Evolutionary conservation across 2,329 filamentous ascomycete species (phyloP), one percentile per base, ranked within the genome.

Genomic region (Monilinia aucupariae): DNA sequence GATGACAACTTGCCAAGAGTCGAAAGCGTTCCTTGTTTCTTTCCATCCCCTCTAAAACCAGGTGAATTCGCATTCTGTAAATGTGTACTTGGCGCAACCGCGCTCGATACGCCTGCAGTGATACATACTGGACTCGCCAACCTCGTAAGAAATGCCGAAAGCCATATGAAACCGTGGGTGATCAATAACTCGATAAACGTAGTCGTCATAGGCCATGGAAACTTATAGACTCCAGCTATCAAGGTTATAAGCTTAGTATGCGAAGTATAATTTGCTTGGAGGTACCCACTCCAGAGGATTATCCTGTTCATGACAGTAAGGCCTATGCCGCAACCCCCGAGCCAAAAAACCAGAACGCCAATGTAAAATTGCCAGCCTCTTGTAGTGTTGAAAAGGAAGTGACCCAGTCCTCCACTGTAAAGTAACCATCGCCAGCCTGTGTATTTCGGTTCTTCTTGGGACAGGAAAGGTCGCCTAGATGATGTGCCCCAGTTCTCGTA

Each of bases 171-270:
- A 6, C 78, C 65, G 64, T 83, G 81, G 4, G 79, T 79, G 59
- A 81, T 76, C 52, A 80, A 68, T 47, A 83, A 75, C 67, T 83
- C 78, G 22, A 81, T 69, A 34, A 81, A 77, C 0, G 80, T 81
- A 58, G 78, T 76, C 10, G 80, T 78, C 37, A 83, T 72, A 17
- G 81, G 81, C 64, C 81, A 83, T 1, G 78, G 78, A 64, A 83
- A 82, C 67, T 79, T 81, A 69, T 74, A 80, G 34, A 79, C 76
- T 58, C 79, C 79, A 63, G 78, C 75, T 76, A 72, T 65, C 68
- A 70, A 64, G 41, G 61, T 63, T 55, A 70, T 68, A 63, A 72
- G 68, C 64, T 71, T 72, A 56, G 65, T 71, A 66, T 73, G 68
- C 39, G 65, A 65, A 17, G 70, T 72, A 55, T 71, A 73, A 60